Base-by-base conservation (phyloP, 306 rosid species). In the Rosa lucieae region DNA sequence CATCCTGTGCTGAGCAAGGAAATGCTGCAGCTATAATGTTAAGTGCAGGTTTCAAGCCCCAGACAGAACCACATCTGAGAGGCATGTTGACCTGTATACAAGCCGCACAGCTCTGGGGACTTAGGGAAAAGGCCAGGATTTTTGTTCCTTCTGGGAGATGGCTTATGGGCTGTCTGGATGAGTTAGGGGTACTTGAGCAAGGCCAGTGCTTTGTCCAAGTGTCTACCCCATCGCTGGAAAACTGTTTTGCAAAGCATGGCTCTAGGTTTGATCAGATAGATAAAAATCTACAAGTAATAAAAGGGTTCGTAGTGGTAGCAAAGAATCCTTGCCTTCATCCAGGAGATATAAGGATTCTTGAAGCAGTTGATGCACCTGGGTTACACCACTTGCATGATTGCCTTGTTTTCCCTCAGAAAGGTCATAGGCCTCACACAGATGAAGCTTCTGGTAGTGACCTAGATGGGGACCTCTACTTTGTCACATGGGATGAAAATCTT, bases 401-500 rank as follows among this genome's bases (percentile, higher is more conserved):
- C 77, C 86, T 91, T 53, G 86, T 95, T 79, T 95, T 95, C 84
- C 98, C 99, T 29, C 99, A 89, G 76, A 91, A 92, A 48, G 99
- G 98, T 55, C 89, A 92, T 52, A 85, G 99, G 78, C 97, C 99
- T 21, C 99, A 94, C 80, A 49, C 97, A 56, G 73, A 94, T 82
- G 99, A 95, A 85, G 98, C 99, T 83, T 92, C 98, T 84, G 99
- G 97, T 82, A 92, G 98, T 84, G 99, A 92, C 87, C 93, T 92
- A 72, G 98, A 95, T 15, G 98, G 94, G 63, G 99, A 95, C 75
- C 92, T 92, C 13, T 95, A 95, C 86, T 95, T 95, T 84, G 93
- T 87, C 77, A 95, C 98, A 8, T 95, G 97, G 98, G 97, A 92
- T 88, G 89, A 85, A 77, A 85, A 85, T 82, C 93, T 93, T 67